Conservation (phyloP, 352 stramenopile genomes). For the Globisporangium cederbergense region DNA sequence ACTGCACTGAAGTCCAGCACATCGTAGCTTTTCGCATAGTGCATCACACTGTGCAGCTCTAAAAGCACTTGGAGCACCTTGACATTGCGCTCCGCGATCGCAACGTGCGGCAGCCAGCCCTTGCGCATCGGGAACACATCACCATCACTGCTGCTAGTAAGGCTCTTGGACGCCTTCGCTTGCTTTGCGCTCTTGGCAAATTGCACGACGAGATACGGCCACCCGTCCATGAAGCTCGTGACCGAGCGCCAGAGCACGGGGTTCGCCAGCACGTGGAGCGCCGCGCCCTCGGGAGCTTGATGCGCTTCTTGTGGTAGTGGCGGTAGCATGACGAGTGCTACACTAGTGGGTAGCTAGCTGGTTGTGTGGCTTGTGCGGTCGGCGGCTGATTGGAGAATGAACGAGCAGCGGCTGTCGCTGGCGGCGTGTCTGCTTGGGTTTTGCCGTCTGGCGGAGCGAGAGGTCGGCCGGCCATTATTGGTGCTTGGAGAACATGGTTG, state of each 20-base stretch:
- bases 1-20: conserved; percentile 4
- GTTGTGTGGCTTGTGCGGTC: neutral
- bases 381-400: neutral
- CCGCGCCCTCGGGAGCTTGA: neutral
- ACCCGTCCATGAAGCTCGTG: conserved; percentile 9
- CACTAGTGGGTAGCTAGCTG: neutral
- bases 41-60: conserved; percentile 4
- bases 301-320: neutral
- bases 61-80: conserved; percentile 10
- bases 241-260: conserved; percentile 8
- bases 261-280: conserved; percentile 6
- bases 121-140: conserved; percentile 6
- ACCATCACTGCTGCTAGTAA: neutral
- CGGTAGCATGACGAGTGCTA: neutral
- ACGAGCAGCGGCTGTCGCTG: neutral
- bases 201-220: conserved; percentile 3
- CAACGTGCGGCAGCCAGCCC: conserved; percentile 14
- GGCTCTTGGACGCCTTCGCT: neutral
- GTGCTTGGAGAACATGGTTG: conserved; percentile 1
- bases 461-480: neutral
- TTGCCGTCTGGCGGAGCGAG: too few species aligned
- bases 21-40: neutral
- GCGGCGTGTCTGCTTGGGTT: neutral
- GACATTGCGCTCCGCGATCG: conserved; percentile 9
- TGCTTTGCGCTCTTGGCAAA: neutral